Base-by-base conservation (phyloP, 164 flowering plant genomes). In the Taxillus chinensis region DNA sequence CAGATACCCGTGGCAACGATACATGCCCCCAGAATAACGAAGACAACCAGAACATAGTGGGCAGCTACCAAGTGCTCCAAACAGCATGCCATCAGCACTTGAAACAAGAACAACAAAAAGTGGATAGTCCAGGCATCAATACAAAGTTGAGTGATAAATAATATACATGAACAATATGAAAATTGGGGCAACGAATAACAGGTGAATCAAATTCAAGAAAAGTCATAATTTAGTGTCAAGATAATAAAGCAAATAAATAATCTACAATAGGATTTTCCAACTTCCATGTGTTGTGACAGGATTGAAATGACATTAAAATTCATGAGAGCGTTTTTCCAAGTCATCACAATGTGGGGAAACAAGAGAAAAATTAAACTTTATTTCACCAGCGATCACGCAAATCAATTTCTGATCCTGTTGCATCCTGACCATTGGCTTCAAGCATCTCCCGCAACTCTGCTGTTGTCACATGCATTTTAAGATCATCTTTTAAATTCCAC, bases 41-140 rank as follows among this genome's bases (percentile, higher is more conserved):
- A 89, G 78, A 64, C 66, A 68, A 57, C 96, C 86, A 73, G 87
- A 75, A 73, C 99, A 95, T 16, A 82, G 41, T 39, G 90, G 89
- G 71, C 99, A 95, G 64, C 62, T 71, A 40, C 66, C 78, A 64
- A 87, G 93, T 62, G 90, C 83, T 77, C 97, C 97, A 80, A 95
- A 95, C 60, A 86, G 75, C 96, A 95, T 95, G 39, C 96, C 96
- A 78, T 95, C 96, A 65, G 90, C 96, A 73, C 99, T 95, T 51
- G 39, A 69, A 27, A 53, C 74, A 71, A 48, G 58, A 60, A 65
- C 17, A 63, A 5, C 46, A 38, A 12, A 68, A 64, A 15, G 58
- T 4, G 39, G 41, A 6, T 8, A 37, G 41, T 5, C 15, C 14
- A 38, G 7, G 16, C 14, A 13, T 38, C 59, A 57, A 38, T 8